Evolutionary conservation across 306 rosid genomes (phyloP).

Genomic region (Cyamopsis tetragonoloba): DNA sequence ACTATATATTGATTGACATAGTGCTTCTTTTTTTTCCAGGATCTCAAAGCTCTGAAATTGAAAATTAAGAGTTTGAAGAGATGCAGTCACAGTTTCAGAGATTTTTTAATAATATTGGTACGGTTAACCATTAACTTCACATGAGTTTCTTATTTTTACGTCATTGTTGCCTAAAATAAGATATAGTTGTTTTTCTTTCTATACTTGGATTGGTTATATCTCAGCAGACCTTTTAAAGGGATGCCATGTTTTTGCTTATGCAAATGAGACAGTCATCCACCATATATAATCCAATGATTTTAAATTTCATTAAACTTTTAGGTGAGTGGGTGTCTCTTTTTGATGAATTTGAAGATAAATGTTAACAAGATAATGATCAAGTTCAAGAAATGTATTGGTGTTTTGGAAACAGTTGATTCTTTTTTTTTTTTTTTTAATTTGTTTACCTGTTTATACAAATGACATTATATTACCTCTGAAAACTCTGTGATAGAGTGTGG

Average conservation of each 20-base stretch:
- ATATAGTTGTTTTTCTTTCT: background rate
- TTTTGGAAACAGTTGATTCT: background rate
- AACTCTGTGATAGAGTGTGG: background rate
- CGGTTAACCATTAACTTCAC: slow-evolving; percentile 14
- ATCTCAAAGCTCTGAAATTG: slow-evolving; percentile 60
- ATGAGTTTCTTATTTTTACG: slow-evolving; percentile 5
- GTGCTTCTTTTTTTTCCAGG: slow-evolving; percentile 40
- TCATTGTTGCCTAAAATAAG: background rate
- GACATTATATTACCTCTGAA: background rate
- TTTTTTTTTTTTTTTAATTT: no score
- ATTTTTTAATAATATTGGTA: slow-evolving; percentile 68
- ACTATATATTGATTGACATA: background rate
- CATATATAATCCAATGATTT: background rate
- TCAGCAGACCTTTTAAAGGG: background rate
- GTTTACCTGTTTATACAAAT: background rate
- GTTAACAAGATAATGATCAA: background rate
- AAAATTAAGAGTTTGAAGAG: slow-evolving; percentile 56
- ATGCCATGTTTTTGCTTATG: background rate
- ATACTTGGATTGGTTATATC: background rate
- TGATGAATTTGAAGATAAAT: background rate
- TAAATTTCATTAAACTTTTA: background rate
- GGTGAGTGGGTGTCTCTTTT: background rate
- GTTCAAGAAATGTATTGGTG: background rate
- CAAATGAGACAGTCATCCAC: background rate
- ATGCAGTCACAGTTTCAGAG: slow-evolving; percentile 60